These are phyloP conservation scores for Neocucurbitaria cava DNA, from an alignment of 2,329 filamentous ascomycete genomes.

Conservation along the genomic window DNA sequence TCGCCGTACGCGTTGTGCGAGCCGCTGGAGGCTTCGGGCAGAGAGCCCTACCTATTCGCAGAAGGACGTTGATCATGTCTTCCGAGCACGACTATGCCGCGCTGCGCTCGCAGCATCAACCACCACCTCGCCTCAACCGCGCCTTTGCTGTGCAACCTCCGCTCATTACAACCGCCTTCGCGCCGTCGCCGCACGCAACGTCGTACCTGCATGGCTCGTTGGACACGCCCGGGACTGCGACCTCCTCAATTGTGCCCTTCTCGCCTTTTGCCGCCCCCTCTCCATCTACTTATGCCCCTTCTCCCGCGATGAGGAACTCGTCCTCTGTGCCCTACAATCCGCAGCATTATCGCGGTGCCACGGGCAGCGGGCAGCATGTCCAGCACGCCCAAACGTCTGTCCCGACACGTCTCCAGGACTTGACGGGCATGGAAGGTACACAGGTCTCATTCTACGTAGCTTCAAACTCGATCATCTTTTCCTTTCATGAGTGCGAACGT, in stretches of 20 bases:
- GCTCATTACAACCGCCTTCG: conserved; percentile 50
- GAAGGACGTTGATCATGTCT: conserved; percentile 24
- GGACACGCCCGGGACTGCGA: conserved; percentile 49
- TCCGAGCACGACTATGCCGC: conserved; percentile 28
- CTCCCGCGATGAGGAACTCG: conserved; percentile 42
- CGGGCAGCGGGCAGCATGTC: conserved; percentile 47
- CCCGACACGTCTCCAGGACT: conserved; percentile 44
- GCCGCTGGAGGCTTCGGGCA: conserved; percentile 44
- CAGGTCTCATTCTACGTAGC: conserved; percentile 16
- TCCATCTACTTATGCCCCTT: conserved; percentile 42
- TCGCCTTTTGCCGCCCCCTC: conserved; percentile 43
- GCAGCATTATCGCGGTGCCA: conserved; percentile 54
- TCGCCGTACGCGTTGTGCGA: conserved; percentile 32
- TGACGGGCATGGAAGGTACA: conserved; percentile 59
- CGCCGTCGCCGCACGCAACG: conserved; percentile 44
- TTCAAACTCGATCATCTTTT: not conserved
- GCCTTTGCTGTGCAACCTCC: conserved; percentile 50
- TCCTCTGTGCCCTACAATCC: conserved; percentile 55
- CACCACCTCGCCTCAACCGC: conserved; percentile 39
- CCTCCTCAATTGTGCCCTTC: conserved; percentile 46
- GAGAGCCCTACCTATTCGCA: conserved; percentile 20
- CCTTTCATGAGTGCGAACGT: not conserved
- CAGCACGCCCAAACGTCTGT: conserved; percentile 41
- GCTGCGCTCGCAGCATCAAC: conserved; percentile 29
- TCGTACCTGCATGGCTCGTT: conserved; percentile 40